Base-by-base conservation (phyloP, 140 eudicot species). In the Oenanthe javanica region DNA sequence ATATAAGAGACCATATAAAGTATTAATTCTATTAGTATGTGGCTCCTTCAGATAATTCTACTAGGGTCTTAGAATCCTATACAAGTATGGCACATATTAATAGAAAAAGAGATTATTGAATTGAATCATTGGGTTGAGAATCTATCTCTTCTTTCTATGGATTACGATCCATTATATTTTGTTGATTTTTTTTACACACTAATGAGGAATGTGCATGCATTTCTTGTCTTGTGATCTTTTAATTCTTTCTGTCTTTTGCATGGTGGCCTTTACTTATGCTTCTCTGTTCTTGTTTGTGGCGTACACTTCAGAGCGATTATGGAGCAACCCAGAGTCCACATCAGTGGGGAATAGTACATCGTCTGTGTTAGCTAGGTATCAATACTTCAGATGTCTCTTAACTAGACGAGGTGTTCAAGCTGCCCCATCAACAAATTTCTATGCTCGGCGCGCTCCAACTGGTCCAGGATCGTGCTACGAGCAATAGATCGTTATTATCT, bases 391-490 rank as follows among this genome's bases (percentile, higher is more conserved):
- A 78, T 95, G 99, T 84, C 95, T 92, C 23, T 54, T 95, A 90
- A 95, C 89, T 1, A 86, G 94, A 84, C 97, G 98, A 36, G 99
- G 97, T 70, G 90, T 95, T 80, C 97, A 77, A 84, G 97, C 99
- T 48, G 97, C 97, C 69, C 99, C 99, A 0, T 96, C 90, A 72
- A 86, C 85, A 10, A 95, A 95, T 79, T 11, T 4, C 1, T 90
- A 89, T 86, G 99, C 99, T 49, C 91, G 99, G 54, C 83, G 79
- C 67, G 80, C 94, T 79, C 98, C 98, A 45, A 48, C 1, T 31
- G 98, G 98, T 48, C 94, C 96, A 45, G 98, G 97, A 16, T 92
- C 98, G 9, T 94, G 98, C 83, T 94, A 94, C 55, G 88, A 80
- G 63, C 98, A 94, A 79, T 94, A 85, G 87, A 49, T 42, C 40